phyloP scores from a whole-genome alignment of 1,284 basidiomycete species.

The Marasmius sp. region DNA sequence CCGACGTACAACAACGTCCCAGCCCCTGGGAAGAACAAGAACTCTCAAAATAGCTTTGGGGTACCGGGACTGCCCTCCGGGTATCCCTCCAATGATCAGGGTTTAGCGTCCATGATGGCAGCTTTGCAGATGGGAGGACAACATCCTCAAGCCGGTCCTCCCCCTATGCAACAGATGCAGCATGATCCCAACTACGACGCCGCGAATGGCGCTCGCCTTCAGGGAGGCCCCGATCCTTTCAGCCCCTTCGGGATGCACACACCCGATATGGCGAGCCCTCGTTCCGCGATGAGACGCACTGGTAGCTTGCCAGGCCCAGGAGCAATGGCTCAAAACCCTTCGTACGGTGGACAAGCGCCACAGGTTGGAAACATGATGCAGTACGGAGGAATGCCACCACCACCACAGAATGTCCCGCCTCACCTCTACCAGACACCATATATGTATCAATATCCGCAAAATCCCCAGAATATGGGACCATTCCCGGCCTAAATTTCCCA shows the following conservation, averaged over 20 bases:
- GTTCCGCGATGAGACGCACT: slow-evolving; percentile 54
- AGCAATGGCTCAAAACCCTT: slow-evolving; percentile 43
- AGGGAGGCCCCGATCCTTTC: slow-evolving; percentile 65
- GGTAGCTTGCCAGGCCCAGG: slow-evolving; percentile 36
- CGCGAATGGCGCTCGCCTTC: slow-evolving; percentile 37
- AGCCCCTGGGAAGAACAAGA: slow-evolving; percentile 63
- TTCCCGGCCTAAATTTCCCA: slow-evolving; percentile 62
- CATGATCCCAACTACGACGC: slow-evolving; percentile 62
- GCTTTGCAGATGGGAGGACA: slow-evolving; percentile 84
- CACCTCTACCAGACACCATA: slow-evolving; percentile 72
- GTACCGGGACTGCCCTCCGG: slow-evolving; percentile 74
- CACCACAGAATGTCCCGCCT: slow-evolving; percentile 56
- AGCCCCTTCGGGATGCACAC: slow-evolving; percentile 71
- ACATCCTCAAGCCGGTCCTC: slow-evolving; percentile 76
- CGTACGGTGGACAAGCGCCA: slow-evolving; percentile 57
- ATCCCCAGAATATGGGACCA: slow-evolving; percentile 70
- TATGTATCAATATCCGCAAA: slow-evolving; percentile 81
- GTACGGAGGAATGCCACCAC: slow-evolving; percentile 59
- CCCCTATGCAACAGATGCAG: slow-evolving; percentile 69
- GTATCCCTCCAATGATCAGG: slow-evolving; percentile 79
- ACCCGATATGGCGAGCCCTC: slow-evolving; percentile 55
- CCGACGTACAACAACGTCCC: slow-evolving; percentile 71
- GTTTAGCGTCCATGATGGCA: slow-evolving; percentile 85
- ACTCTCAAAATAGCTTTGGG: slow-evolving; percentile 56
- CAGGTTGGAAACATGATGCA: slow-evolving; percentile 62